Evolutionary conservation across 345 rosid species (phyloP).

Genomic region (Lepidium didymum): DNA sequence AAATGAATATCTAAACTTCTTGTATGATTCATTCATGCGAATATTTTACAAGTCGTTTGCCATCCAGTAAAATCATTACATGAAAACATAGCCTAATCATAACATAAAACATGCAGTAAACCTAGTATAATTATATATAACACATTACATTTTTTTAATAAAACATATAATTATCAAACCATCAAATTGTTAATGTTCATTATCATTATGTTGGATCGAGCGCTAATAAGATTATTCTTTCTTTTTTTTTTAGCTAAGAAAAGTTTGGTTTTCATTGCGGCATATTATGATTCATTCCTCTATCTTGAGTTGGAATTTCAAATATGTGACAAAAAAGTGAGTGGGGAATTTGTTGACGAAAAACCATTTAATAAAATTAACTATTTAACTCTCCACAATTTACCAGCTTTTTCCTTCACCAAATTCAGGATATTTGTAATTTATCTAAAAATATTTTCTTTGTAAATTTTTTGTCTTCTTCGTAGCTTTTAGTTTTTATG

Average conservation of each 20-base stretch:
- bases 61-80: background rate
- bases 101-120: background rate
- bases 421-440: no score
- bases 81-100: background rate
- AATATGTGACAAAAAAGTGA: background rate
- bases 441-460: no score
- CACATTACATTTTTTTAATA: no score
- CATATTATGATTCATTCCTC: background rate
- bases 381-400: no score
- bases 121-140: background rate
- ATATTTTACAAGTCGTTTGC: background rate
- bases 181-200: background rate
- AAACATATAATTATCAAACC: background rate
- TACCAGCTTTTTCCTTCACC: no score
- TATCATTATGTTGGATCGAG: conserved; percentile 1
- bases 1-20: background rate
- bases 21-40: background rate
- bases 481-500: no score
- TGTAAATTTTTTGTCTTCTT: no score
- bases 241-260: background rate
- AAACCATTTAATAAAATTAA: background rate
- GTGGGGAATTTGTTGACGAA: background rate
- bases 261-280: background rate
- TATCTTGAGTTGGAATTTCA: background rate
- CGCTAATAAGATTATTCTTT: background rate